Conservation (phyloP, 495 filamentous ascomycete genomes). For the Penicillium ochrochloron region DNA sequence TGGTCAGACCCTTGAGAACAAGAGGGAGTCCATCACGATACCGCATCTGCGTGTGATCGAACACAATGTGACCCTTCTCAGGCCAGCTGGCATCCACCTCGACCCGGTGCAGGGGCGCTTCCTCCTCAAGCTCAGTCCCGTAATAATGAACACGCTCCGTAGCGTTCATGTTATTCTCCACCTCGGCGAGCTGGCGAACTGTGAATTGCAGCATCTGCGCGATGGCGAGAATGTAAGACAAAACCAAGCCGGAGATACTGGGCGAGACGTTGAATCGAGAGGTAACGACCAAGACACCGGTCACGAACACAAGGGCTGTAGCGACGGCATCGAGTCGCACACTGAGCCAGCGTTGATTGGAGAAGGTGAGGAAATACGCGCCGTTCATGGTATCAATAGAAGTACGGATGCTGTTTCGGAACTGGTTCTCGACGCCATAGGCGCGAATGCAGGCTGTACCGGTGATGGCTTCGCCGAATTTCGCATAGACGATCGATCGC, state of each 20-base stretch:
- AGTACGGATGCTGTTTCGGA: constrained; percentile 66
- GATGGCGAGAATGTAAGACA: constrained; percentile 90
- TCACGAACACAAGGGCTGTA: constrained; percentile 80
- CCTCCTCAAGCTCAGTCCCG: constrained; percentile 82
- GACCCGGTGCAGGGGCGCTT: constrained; percentile 74
- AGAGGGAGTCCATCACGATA: constrained; percentile 83
- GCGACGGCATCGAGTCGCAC: constrained; percentile 84
- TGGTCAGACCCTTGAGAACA: constrained; percentile 76
- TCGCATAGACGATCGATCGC: constrained; percentile 85
- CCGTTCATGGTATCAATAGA: constrained; percentile 89
- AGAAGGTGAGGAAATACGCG: constrained; percentile 92
- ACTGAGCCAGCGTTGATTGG: constrained; percentile 91
- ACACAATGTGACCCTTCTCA: constrained; percentile 80
- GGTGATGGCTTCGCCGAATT: constrained; percentile 84
- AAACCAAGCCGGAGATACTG: constrained; percentile 82
- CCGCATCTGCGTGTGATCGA: constrained; percentile 87
- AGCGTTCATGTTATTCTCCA: constrained; percentile 97
- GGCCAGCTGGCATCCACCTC: constrained; percentile 78
- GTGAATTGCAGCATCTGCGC: constrained; percentile 98
- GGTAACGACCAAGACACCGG: constrained; percentile 89
- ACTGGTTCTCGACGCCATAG: constrained; percentile 78
- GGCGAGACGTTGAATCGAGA: constrained; percentile 87
- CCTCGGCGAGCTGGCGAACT: constrained; percentile 90
- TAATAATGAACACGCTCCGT: constrained; percentile 95
- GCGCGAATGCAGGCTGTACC: constrained; percentile 86